phyloP scores from a whole-genome alignment of 2,329 filamentous ascomycete species.

The Colletotrichum tropicicola region DNA sequence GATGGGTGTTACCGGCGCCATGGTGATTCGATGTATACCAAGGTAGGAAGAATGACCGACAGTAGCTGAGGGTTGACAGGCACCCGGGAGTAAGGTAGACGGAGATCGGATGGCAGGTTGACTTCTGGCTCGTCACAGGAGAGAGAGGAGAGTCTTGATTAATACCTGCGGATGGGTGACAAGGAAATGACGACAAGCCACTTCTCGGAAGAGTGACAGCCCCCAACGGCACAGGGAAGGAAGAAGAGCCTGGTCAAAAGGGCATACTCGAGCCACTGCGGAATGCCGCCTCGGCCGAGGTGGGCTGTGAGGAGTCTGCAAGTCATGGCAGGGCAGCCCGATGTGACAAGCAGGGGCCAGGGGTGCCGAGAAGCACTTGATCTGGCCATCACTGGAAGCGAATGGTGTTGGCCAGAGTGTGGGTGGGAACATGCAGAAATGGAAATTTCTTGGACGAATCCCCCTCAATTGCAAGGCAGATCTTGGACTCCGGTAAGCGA shows the following conservation, averaged over 20 bases:
- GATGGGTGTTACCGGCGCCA: constrained; percentile 17
- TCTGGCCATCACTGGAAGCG: not conserved
- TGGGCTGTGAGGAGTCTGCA: constrained; percentile 20
- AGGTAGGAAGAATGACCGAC: not conserved
- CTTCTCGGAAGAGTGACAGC: not conserved
- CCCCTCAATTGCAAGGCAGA: constrained; percentile 16
- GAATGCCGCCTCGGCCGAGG: not conserved
- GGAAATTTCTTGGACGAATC: constrained; percentile 18
- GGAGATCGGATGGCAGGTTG: not conserved
- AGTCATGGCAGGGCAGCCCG: constrained; percentile 14
- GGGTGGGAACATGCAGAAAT: constrained; percentile 15
- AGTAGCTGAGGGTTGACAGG: not conserved
- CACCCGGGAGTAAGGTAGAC: not conserved
- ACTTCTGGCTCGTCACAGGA: too few relatives aligned
- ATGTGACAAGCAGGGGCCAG: constrained; percentile 17
- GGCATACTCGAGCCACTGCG: not conserved
- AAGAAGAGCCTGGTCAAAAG: not conserved
- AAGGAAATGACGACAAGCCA: constrained; percentile 6
- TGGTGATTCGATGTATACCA: not conserved
- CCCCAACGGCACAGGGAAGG: not conserved
- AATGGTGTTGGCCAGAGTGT: not conserved
- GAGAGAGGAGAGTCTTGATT: not conserved
- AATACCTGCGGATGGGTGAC: constrained; percentile 4
- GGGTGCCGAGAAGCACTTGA: not conserved
- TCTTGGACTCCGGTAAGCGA: constrained; percentile 9